These are phyloP conservation scores for Sugiyamaella floridensis DNA, from an alignment of 805 yeast genomes.

Conservation along the genomic window DNA sequence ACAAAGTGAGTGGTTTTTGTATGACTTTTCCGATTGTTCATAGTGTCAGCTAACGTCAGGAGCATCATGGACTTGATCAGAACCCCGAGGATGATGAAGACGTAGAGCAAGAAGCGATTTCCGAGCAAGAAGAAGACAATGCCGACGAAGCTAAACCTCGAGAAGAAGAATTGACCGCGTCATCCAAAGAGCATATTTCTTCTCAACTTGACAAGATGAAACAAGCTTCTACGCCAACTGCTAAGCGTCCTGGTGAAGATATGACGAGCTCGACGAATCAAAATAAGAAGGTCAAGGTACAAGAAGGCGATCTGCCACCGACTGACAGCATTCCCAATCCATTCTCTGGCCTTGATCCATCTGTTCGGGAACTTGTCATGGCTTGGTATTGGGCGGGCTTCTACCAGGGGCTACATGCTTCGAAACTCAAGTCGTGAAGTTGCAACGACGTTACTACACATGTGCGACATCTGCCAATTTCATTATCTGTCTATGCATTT, in stretches of 20 bases:
- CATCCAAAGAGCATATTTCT: too few relatives aligned
- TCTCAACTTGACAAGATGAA: too few relatives aligned
- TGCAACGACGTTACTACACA: neutral
- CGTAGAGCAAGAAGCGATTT: neutral
- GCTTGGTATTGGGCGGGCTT: constrained; percentile 29
- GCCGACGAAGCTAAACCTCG: constrained; percentile 2
- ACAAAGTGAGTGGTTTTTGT: constrained; percentile 11
- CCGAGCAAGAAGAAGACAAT: neutral
- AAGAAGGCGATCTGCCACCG: neutral
- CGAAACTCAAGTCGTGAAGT: constrained; percentile 1
- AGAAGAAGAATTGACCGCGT: neutral
- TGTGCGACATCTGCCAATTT: neutral
- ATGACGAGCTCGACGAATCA: too few relatives aligned
- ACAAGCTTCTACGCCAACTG: neutral
- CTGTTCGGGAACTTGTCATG: constrained; percentile 18
- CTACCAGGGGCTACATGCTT: constrained; percentile 22
- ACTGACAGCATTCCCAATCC: constrained; percentile 3
- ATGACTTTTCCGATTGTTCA: neutral
- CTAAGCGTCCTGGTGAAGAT: too few relatives aligned
- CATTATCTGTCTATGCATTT: neutral
- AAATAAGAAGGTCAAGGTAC: neutral
- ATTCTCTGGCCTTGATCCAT: constrained; percentile 17
- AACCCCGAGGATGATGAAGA: neutral
- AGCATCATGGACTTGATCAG: constrained; percentile 15
- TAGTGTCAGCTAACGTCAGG: constrained; percentile 4